Percentiles rank a stretch among this genome's conserved stretches.
phyloP scores from a whole-genome alignment of 306 rosid species.

The Urtica urens region DNA sequence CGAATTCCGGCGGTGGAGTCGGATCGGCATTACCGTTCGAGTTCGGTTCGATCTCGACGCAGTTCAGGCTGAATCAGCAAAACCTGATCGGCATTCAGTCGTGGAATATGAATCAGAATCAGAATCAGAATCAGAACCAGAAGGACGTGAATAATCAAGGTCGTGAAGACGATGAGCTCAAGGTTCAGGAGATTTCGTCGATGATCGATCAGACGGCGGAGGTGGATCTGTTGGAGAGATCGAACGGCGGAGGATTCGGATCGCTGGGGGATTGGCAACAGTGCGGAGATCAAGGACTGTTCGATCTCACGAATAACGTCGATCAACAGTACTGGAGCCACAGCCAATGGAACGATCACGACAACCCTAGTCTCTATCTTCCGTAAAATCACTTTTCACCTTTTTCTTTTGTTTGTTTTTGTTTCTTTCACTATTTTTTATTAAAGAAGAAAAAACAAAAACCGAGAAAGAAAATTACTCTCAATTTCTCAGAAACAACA shows the following conservation, averaged over 20 bases:
- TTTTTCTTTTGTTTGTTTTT: conserved; percentile 4
- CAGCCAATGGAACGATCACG: conserved; percentile 78
- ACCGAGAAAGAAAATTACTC: conserved; percentile 9
- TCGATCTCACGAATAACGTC: conserved; percentile 68
- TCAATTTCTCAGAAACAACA: conserved; percentile 12
- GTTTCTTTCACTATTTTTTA: no score
- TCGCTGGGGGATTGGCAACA: conserved; percentile 72
- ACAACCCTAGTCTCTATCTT: conserved; percentile 52
- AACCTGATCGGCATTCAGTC: no score
- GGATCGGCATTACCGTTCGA: conserved; percentile 44
- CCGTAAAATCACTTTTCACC: conserved; percentile 41
- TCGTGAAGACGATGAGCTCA: conserved; percentile 15
- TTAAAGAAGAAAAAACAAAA: background rate
- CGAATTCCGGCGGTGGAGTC: conserved; percentile 1
- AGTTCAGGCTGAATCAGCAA: conserved; percentile 18
- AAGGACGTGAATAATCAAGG: no score
- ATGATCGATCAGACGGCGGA: conserved; percentile 38
- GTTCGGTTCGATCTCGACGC: conserved; percentile 41
- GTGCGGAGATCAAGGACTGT: conserved; percentile 54
- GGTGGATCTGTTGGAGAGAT: conserved; percentile 40
- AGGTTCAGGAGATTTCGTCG: conserved; percentile 37
- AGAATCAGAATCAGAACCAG: conserved; percentile 14
- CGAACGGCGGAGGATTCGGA: conserved; percentile 40
- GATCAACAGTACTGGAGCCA: conserved; percentile 91
- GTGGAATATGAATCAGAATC: no score